Evolutionary conservation across 2,329 filamentous ascomycete species (phyloP).

Genomic region (Ilyonectria sp.): DNA sequence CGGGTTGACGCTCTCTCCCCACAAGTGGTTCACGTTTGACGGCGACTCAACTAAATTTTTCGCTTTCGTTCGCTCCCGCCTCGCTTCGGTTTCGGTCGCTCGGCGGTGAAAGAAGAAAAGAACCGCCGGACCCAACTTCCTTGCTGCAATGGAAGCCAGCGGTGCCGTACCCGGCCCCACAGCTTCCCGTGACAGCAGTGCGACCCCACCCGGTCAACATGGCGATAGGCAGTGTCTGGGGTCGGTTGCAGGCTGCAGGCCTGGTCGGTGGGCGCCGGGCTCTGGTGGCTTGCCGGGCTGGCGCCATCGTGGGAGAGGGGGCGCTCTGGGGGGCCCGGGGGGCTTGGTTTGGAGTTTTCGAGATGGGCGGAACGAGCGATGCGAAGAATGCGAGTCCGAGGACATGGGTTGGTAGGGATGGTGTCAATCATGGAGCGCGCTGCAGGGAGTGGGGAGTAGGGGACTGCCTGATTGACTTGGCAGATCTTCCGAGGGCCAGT

Average conservation of each 20-base stretch:
- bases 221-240: constrained; percentile 17
- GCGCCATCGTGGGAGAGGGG: constrained; percentile 1
- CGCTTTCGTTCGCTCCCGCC: neutral
- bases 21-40: neutral
- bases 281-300: neutral
- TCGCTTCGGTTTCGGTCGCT: constrained; percentile 12
- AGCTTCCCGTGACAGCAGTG: constrained; percentile 23
- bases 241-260: constrained; percentile 9
- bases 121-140: constrained; percentile 11
- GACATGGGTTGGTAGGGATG: constrained; percentile 7
- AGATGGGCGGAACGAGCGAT: neutral
- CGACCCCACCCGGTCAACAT: constrained; percentile 21
- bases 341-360: neutral
- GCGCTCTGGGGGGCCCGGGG: constrained; percentile 8
- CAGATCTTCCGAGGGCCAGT: neutral
- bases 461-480: constrained; percentile 10
- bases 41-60: neutral
- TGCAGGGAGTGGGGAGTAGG: neutral
- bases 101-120: constrained; percentile 1
- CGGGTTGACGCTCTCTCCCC: neutral
- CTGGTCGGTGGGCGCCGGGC: neutral
- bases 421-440: constrained; percentile 10
- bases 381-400: constrained; percentile 28
- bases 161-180: constrained; percentile 29
- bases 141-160: constrained; percentile 16